Base-by-base conservation (phyloP, 2,329 filamentous ascomycete genomes). In the Ustulina deusta region DNA sequence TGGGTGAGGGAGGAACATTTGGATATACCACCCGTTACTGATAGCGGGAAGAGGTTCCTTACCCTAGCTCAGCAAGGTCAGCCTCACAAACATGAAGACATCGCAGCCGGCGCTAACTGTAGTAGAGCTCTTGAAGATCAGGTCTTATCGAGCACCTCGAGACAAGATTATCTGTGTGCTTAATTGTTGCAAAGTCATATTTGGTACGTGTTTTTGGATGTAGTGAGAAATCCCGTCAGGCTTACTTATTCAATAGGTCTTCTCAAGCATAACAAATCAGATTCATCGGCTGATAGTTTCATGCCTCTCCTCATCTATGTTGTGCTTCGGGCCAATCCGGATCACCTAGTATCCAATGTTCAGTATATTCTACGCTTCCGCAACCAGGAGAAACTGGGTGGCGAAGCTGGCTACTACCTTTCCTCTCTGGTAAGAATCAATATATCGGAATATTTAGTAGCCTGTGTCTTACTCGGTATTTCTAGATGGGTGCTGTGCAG, bases 181-280 rank as follows among this genome's bases (percentile, higher is more conserved):
- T 63, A 99, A 99, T 81, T 97, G 94, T 82, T 99, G 96, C 87
- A 99, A 99, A 81, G 97, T 99, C 70, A 98, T 99, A 71, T 98
- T 99, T 80, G 96, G 92, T 93, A 80, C 73, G 86, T 74, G 22
- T 3, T 9, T 22, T 40, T 44, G 2, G n/a, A 6, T 29, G 10
- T 10, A 10, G 22, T 17, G 46, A 6, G 46, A 22, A 38, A 25
- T 17, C 15, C 17, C n/a, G 38, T 44, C 56, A 40, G 6, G 54
- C 73, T 76, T 64, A 76, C 60, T 15, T 29, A 32, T 52, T 4
- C 9, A 4, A 29, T 51, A 93, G 91, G 95, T 20, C 89, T 97
- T 56, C 83, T 99, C 60, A 94, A 95, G 72, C 97, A 97, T 78
- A 90, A 93, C 61, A 97, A 97, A 80, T 92, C 91, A 1, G 96